Evolutionary conservation across 495 filamentous ascomycete species (phyloP), one percentile per base, ranked within the genome.

Genomic region (Aspergillus steynii): DNA sequence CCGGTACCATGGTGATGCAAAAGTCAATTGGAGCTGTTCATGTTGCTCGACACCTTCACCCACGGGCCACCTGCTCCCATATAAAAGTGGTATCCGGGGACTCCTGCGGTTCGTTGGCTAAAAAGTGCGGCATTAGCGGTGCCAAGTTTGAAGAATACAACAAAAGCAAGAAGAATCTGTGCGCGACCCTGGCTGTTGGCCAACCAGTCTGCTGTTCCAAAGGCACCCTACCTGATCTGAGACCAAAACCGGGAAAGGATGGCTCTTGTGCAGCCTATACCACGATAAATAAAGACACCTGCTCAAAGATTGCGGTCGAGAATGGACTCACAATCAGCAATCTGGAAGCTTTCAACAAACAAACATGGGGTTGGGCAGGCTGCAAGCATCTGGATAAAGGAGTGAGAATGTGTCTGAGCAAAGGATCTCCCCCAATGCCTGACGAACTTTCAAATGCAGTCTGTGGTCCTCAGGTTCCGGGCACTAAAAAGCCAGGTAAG

Each of bases 291-390:
- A 67, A 65, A 2, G 82, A 83, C 50, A 59, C 28, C 42, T 75
- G 71, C 45, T 57, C 55, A 0, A 55, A 46, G 5, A 66, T 75
- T 57, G 69, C 65, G 15, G 70, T 63, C 1, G 55, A 58, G 4
- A 51, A 73, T 62, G 56, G 63, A 26, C 32, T 84, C 5, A 74
- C 73, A 14, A 55, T 55, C 0, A 50, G 56, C 10, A 66, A 77
- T 2, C 42, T 79, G 1, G 56, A 71, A 12, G 60, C 47, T 14
- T 73, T 66, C 62, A 79, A 79, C 64, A 65, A 63, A 7, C 32
- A 68, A 7, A 76, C 62, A 4, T 84, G 80, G 80, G 81, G 71
- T 37, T 83, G 80, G 79, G 61, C 34, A n/a, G 80, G 77, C 29
- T 85, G 83, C 63, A 52, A 57, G 7, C 34, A 47, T 2, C 62